A percentile compares a stretch with the other conserved stretches of the same genome.
These are phyloP conservation scores for Echeveria elegans DNA, from an alignment of 164 flowering plant species.

Conservation along the genomic window DNA sequence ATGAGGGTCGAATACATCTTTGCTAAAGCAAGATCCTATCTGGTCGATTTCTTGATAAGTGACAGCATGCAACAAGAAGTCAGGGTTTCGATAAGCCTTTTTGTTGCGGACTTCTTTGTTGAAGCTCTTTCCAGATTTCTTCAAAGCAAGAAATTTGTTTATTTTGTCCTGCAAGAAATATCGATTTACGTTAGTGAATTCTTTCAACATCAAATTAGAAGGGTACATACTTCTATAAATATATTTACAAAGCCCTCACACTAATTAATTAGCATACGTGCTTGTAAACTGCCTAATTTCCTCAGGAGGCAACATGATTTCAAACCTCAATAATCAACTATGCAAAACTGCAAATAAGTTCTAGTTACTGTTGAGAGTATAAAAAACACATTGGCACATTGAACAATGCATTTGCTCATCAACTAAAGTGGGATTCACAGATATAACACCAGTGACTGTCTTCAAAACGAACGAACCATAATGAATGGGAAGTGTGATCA, in stretches of 20 bases:
- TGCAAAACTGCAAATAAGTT: too few species aligned
- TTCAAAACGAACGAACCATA: neutral
- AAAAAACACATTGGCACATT: neutral
- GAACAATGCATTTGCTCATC: neutral
- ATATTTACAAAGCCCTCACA: too few species aligned
- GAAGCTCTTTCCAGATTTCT: conserved; percentile 75
- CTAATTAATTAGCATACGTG: too few species aligned
- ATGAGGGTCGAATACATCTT: conserved; percentile 95
- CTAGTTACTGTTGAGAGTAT: too few species aligned
- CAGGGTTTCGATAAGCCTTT: conserved; percentile 91
- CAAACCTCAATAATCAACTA: too few species aligned
- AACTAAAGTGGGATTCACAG: neutral
- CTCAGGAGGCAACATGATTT: too few species aligned
- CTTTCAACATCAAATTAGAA: neutral
- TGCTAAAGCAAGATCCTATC: conserved; percentile 91
- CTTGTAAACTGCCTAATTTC: too few species aligned
- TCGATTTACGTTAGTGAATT: neutral
- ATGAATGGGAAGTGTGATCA: neutral
- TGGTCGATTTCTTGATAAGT: conserved; percentile 90
- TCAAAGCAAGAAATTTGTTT: conserved; percentile 32
- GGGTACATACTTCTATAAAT: too few species aligned
- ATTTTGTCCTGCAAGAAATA: conserved; percentile 50
- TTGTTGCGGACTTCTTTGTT: conserved; percentile 92
- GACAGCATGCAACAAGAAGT: conserved; percentile 86
- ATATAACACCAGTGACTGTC: neutral